A percentile compares a stretch with the other conserved stretches of the same genome.
These are phyloP conservation scores for Mucor plumbeus DNA, from an alignment of 371 early-diverging fungal species.

Conservation along the genomic window DNA sequence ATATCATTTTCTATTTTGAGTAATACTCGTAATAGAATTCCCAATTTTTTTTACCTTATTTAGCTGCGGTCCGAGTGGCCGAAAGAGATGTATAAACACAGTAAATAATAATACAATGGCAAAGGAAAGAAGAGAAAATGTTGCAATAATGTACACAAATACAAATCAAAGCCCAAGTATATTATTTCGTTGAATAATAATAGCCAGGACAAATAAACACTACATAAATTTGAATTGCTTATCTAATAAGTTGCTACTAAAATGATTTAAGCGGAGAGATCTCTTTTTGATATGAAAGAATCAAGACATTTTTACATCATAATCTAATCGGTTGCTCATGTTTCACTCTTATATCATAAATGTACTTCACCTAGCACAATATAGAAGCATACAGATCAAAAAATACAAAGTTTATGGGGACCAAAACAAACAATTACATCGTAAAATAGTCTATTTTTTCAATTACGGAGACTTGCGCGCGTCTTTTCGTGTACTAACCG, in stretches of 20 bases:
- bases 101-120: not conserved
- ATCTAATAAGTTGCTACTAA: not conserved
- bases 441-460: not conserved
- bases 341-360: not conserved
- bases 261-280: not conserved
- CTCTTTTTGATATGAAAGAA: not conserved
- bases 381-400: conserved; percentile 7
- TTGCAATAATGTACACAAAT: too few relatives aligned
- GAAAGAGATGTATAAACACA: not conserved
- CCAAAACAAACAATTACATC: not conserved
- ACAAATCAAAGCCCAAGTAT: not conserved
- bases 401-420: not conserved
- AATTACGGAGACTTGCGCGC: not conserved
- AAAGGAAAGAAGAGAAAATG: too few relatives aligned
- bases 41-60: conserved; percentile 11
- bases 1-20: not conserved
- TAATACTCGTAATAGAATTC: not conserved
- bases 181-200: too few relatives aligned
- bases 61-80: conserved; percentile 20
- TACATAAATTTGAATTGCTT: too few relatives aligned
- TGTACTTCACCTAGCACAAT: not conserved
- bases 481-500: not conserved
- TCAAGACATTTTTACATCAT: not conserved
- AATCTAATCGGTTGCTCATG: not conserved
- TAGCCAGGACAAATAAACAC: too few relatives aligned